Conservation (phyloP, 2,329 filamentous ascomycete genomes). For the Sporothrix globosa region DNA sequence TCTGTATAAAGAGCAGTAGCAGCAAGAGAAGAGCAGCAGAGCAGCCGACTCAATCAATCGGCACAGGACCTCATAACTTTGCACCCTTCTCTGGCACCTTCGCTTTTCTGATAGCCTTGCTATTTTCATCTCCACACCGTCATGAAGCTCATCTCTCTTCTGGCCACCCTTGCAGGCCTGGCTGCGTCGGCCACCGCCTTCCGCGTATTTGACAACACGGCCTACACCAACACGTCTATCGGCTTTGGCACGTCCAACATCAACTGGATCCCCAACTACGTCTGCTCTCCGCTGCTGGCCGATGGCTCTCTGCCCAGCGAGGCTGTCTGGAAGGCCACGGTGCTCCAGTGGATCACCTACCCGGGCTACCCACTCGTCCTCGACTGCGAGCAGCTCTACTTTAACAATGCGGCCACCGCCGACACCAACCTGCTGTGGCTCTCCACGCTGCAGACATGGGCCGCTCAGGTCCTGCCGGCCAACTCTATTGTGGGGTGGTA, state of each 20-base stretch:
- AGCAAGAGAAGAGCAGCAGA: neutral
- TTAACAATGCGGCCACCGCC: slow-evolving; percentile 23
- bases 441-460: slow-evolving; percentile 30
- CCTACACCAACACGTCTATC: slow-evolving; percentile 31
- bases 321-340: slow-evolving; percentile 24
- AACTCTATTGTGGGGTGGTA: slow-evolving; percentile 30
- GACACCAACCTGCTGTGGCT: slow-evolving; percentile 25
- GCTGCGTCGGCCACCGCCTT: slow-evolving; percentile 25
- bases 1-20: neutral
- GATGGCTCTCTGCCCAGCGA: slow-evolving; percentile 22
- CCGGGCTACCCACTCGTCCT: slow-evolving; percentile 32
- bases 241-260: slow-evolving; percentile 30
- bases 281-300: slow-evolving; percentile 20
- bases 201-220: slow-evolving; percentile 32
- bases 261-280: slow-evolving; percentile 34
- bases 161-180: neutral
- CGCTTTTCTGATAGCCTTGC: neutral
- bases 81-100: neutral
- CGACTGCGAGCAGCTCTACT: slow-evolving; percentile 32
- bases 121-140: neutral
- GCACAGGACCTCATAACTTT: neutral
- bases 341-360: slow-evolving; percentile 29
- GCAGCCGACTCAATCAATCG: too few relatives aligned
- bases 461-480: slow-evolving; percentile 25
- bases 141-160: slow-evolving; percentile 19